Base-by-base conservation (phyloP, 202 grass and related monocot species). In the Elaeis oleifera region DNA sequence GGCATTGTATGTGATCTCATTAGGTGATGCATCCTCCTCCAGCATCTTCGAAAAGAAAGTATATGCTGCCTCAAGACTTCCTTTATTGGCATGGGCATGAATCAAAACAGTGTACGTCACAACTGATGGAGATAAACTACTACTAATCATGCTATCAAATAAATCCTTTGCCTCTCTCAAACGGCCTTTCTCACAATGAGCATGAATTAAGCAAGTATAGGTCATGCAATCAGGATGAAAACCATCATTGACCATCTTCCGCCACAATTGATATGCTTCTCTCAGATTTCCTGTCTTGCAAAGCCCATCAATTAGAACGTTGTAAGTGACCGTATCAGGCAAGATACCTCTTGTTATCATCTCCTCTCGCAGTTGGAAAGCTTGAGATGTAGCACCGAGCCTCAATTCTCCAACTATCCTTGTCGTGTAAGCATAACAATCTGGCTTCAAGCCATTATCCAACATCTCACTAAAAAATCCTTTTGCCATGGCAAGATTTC, bases 191-290 rank as follows among this genome's bases (percentile, higher is more conserved):
- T 76, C 54, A 75, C 90, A 95, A 59, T 90, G 74, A 1, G 83
- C 85, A 76, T 95, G 85, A 81, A 95, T 95, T 74, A 95, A 86
- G 68, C 85, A 86, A 75, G 85, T 95, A 74, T 87, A 95, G 58
- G 90, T 95, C 22, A 95, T 28, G 79, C 83, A 77, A 63, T 95
- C 78, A 72, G 86, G 74, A 56, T 77, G 60, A 66, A 95, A 79
- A 70, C 85, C 85, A 61, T 87, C 78, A 79, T 58, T 70, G 53
- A 82, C 25, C 90, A 95, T 90, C 61, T 81, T 80, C 77, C 60
- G 68, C 71, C 71, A 62, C 64, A 95, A 73, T 2, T 31, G 27
- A 76, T 77, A 53, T 19, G 71, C 77, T 74, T 84, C 57, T 87
- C 72, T 84, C 57, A 90, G 71, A 74, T 83, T 86, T 73, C 90